Percentiles rank a stretch among this genome's conserved stretches.
These are phyloP conservation scores for Cordyceps fumosorosea DNA, from an alignment of 2,329 filamentous ascomycete species.

Conservation along the genomic window DNA sequence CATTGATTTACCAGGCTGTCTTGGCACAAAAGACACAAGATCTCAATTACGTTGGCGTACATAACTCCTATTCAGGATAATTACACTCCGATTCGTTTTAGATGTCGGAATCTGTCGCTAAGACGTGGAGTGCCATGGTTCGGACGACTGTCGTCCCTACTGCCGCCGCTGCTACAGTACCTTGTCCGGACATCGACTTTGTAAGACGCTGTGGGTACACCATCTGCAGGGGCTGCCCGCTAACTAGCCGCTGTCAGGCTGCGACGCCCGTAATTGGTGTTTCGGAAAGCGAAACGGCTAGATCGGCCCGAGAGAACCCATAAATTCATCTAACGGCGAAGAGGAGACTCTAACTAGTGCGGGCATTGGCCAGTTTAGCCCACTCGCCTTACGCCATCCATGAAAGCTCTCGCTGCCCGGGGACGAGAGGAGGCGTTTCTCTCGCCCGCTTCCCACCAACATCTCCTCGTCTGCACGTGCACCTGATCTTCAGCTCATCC, in stretches of 20 bases:
- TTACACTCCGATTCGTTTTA: not conserved
- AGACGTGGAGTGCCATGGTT: not conserved
- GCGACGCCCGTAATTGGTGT: conserved; percentile 1
- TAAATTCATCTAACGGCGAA: not conserved
- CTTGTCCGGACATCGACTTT: not conserved
- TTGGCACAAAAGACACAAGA: not conserved
- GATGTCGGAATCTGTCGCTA: not conserved
- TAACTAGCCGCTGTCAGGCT: not conserved
- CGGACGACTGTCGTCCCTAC: not conserved
- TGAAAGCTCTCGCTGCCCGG: not conserved
- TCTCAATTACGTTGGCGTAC: not conserved
- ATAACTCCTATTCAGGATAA: not conserved
- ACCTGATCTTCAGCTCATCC: not conserved
- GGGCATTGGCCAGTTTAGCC: not conserved
- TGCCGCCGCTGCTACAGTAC: not conserved
- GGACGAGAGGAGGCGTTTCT: not conserved
- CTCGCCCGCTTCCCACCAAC: not conserved
- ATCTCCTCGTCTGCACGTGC: not conserved
- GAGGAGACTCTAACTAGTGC: too few relatives aligned
- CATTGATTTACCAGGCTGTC: not conserved
- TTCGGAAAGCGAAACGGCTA: conserved; percentile 4
- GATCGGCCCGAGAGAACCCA: not conserved
- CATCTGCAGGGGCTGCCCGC: not conserved
- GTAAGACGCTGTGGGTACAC: not conserved
- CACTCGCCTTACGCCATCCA: not conserved